phyloP scores from a whole-genome alignment of 2,329 filamentous ascomycete species.

The Byssoonygena ceratinophila region DNA sequence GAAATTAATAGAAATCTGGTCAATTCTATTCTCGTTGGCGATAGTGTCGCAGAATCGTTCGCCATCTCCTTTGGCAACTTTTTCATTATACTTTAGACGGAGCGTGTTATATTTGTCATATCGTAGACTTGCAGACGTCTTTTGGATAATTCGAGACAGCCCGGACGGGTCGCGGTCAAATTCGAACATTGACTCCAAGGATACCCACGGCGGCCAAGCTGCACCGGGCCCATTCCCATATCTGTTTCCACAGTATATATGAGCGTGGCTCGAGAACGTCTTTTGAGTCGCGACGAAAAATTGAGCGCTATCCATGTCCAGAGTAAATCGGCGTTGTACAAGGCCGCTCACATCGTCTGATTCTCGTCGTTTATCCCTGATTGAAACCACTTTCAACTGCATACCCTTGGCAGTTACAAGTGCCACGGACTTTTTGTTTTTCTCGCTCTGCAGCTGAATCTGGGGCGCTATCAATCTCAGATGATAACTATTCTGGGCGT shows the following conservation, averaged over 20 bases:
- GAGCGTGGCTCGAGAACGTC: conserved; percentile 75
- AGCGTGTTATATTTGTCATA: conserved; percentile 98
- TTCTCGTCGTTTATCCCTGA: conserved; percentile 92
- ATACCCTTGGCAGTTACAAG: conserved; percentile 95
- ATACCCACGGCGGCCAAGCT: conserved; percentile 96
- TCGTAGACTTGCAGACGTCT: conserved; percentile 84
- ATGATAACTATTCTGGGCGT: conserved; percentile 86
- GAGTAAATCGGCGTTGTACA: conserved; percentile 84
- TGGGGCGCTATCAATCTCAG: conserved; percentile 91
- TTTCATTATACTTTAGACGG: conserved; percentile 92
- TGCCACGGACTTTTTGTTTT: conserved; percentile 93
- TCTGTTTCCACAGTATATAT: conserved; percentile 86
- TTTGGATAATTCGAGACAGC: conserved; percentile 95
- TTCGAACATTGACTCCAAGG: conserved; percentile 97
- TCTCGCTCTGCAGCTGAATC: conserved; percentile 96
- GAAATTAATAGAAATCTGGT: conserved; percentile 95
- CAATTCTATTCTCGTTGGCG: conserved; percentile 59
- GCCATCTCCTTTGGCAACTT: conserved; percentile 52
- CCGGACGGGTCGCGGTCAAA: conserved; percentile 88
- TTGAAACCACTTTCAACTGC: conserved; percentile 93
- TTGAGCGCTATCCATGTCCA: conserved; percentile 95
- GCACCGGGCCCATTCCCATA: conserved; percentile 79
- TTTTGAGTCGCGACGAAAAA: conserved; percentile 96
- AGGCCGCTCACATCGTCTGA: conserved; percentile 89
- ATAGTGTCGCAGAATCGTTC: conserved; percentile 42